Evolutionary conservation across 2,329 filamentous ascomycete genomes (phyloP).

Genomic region (Coniochaeta sp.): DNA sequence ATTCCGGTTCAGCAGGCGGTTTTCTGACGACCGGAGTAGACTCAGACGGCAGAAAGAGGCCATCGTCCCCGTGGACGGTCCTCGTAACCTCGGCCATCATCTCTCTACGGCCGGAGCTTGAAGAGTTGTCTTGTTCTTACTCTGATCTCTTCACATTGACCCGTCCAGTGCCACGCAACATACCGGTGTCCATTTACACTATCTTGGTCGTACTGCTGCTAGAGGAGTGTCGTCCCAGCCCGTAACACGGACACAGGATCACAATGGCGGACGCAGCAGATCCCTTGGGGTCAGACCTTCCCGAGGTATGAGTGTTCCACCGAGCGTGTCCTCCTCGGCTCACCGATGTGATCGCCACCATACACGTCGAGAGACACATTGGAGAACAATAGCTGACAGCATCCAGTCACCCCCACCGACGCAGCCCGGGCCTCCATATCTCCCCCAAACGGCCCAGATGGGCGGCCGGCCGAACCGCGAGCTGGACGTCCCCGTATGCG

Average conservation of each 20-base stretch:
- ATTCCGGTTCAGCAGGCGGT: not conserved
- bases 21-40: not conserved
- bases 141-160: not conserved
- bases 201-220: not conserved
- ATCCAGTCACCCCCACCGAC: slow-evolving; percentile 2
- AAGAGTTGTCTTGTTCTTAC: not conserved
- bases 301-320: not conserved
- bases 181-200: not conserved
- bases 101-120: not conserved
- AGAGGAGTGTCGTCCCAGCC: not conserved
- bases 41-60: not conserved
- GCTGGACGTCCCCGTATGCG: slow-evolving; percentile 58
- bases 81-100: not conserved
- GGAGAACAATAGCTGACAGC: not conserved
- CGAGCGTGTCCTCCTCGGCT: not conserved
- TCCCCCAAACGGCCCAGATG: slow-evolving; percentile 36
- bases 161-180: not conserved
- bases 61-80: not conserved
- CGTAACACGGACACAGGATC: not conserved
- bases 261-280: not conserved
- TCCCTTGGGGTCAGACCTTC: not conserved
- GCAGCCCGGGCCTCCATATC: slow-evolving; percentile 28
- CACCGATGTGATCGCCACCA: not conserved
- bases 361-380: not conserved
- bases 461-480: slow-evolving; percentile 49